Base-by-base conservation (phyloP, 1,284 basidiomycete species). In the Paramarasmius palmivorus region DNA sequence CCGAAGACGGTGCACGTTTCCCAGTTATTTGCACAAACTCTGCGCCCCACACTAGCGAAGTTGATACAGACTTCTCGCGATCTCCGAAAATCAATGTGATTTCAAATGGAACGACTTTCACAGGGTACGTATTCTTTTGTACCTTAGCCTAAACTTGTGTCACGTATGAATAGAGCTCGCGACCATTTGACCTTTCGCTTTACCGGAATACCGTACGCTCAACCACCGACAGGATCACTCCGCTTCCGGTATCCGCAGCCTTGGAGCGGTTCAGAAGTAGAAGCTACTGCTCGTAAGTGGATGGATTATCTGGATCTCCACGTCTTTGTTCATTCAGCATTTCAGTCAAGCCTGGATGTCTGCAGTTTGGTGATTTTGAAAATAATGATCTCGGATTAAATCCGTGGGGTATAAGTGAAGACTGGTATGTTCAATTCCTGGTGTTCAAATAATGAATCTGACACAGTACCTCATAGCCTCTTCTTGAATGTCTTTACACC, bases 171-270 rank as follows among this genome's bases (percentile, higher is more conserved):
- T n/a, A 58, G 53, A 23, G 56, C 57, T 20, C 59, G 59, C 46
- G 61, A 62, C 50, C 61, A 60, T 40, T 41, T 62, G 17, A 57
- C 59, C 1, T 62, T 62, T 38, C 59, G 61, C 2, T 62, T 62
- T 44, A 62, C 59, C 57, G 63, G 63, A 38, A 56, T 64, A 6
- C 63, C 56, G 8, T 64, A 54, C 45, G 63, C 63, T 2, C 49
- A 60, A 32, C 50, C 63, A n/a, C 63, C 63, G 12, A 49, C 56
- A 7, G 63, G 59, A 32, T 23, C 50, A 0, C 54, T 64, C 32
- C 61, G 63, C 17, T 62, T 64, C 53, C 59, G 57, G 29, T 54
- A 60, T 39, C 56, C 59, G 1, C 52, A 60, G 34, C 50, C 49
- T 4, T 59, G 46, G 50, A 57, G 55, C 15, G 59, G 57, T 15